phyloP scores from a whole-genome alignment of 2,329 filamentous ascomycete genomes.

The Fusarium tanahbumbuense region DNA sequence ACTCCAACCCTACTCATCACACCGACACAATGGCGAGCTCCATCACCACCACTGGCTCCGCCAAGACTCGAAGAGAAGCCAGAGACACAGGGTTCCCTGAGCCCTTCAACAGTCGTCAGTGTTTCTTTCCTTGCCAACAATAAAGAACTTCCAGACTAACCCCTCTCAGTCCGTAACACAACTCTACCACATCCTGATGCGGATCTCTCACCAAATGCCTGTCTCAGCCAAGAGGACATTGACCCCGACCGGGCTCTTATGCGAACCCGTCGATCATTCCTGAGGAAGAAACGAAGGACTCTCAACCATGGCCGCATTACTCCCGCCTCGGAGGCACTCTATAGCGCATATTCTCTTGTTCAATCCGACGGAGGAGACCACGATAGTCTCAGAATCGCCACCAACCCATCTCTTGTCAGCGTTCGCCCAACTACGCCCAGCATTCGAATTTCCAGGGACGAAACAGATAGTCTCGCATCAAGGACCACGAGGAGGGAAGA shows the following conservation, averaged over 20 bases:
- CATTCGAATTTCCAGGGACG: conserved; percentile 53
- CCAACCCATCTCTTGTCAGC: conserved; percentile 47
- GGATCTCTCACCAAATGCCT: conserved; percentile 66
- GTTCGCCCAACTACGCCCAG: conserved; percentile 50
- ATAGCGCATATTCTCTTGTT: conserved; percentile 51
- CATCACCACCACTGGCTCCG: conserved; percentile 41
- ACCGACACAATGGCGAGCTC: conserved; percentile 47
- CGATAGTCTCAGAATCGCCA: conserved; percentile 34
- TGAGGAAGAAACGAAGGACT: conserved; percentile 59
- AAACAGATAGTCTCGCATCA: conserved; percentile 53
- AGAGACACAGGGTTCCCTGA: conserved; percentile 66
- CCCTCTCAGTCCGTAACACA: conserved; percentile 63
- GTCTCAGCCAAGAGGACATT: conserved; percentile 66
- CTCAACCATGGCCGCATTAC: conserved; percentile 60
- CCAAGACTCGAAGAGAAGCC: conserved; percentile 42
- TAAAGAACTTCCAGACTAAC: conserved; percentile 11
- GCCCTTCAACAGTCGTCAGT: conserved; percentile 60
- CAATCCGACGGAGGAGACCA: conserved; percentile 42
- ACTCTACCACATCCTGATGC: conserved; percentile 72
- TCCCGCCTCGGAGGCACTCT: conserved; percentile 49
- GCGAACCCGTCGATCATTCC: conserved; percentile 60
- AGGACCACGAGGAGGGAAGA: conserved; percentile 44
- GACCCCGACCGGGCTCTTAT: conserved; percentile 56
- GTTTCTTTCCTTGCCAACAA: too few species aligned
- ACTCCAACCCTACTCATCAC: conserved; percentile 32